Evolutionary conservation across 371 early-diverging fungal species (phyloP).

Genomic region (Mucor piriformis): DNA sequence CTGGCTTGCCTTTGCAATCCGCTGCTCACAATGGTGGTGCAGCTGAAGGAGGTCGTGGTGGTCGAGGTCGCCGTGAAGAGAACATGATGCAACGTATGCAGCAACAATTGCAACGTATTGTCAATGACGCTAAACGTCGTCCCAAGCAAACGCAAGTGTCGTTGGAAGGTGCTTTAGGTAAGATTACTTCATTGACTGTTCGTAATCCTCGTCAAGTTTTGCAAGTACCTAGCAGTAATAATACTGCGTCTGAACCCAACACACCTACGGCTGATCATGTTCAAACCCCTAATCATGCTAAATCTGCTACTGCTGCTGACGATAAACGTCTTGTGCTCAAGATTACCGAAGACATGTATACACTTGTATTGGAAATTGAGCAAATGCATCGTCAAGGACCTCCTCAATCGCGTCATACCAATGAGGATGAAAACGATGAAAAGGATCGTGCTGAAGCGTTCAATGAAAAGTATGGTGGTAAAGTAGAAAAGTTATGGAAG

Average conservation of each 20-base stretch:
- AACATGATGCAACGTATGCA: conserved; percentile 80
- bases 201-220: conserved; percentile 88
- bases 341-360: conserved; percentile 80
- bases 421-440: conserved; percentile 54
- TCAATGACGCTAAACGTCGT: conserved; percentile 86
- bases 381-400: conserved; percentile 75
- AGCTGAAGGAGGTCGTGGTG: conserved; percentile 12
- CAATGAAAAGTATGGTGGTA: conserved; percentile 56
- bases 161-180: conserved; percentile 94
- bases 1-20: conserved; percentile 48
- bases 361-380: conserved; percentile 77
- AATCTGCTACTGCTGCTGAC: background rate
- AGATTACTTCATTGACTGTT: conserved; percentile 85
- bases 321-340: conserved; percentile 69
- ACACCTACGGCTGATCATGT: background rate
- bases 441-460: conserved; percentile 33
- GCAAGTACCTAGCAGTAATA: conserved; percentile 47
- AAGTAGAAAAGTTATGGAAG: conserved; percentile 65
- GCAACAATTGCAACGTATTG: conserved; percentile 90
- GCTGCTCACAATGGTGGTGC: conserved; percentile 1
- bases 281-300: background rate
- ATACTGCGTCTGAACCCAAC: background rate
- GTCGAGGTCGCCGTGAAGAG: conserved; percentile 51
- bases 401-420: conserved; percentile 25
- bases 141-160: conserved; percentile 84